Evolutionary conservation across 352 stramenopile genomes (phyloP).

Genomic region (Phytophthora sp.): DNA sequence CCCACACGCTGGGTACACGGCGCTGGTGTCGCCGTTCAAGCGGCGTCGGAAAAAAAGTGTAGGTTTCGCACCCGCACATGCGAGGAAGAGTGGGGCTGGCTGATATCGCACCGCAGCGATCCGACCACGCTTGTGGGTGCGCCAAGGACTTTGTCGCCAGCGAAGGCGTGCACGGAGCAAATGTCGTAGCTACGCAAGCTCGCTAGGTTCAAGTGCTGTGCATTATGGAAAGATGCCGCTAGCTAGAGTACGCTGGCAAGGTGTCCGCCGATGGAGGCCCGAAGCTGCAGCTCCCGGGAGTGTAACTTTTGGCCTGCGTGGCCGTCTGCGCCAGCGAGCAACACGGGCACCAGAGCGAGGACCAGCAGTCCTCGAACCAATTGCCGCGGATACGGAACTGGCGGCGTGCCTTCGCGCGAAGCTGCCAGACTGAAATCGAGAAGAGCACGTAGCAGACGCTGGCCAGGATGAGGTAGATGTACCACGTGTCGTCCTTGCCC

Average conservation of each 20-base stretch:
- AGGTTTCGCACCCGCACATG: no score
- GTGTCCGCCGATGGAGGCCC: conserved; percentile 22
- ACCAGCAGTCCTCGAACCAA: conserved; percentile 30
- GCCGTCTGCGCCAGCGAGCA: conserved; percentile 49
- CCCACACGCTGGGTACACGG: no score
- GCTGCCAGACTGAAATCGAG: conserved; percentile 25
- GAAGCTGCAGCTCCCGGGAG: conserved; percentile 42
- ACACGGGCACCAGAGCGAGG: conserved; percentile 33
- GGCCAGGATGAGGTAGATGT: conserved; percentile 30
- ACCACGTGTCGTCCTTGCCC: conserved; percentile 29
- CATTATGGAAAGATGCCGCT: no score
- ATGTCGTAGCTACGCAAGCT: no score
- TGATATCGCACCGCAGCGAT: no score
- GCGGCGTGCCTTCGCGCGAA: conserved; percentile 13
- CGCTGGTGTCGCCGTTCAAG: no score
- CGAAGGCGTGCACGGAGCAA: no score
- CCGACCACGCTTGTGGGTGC: no score
- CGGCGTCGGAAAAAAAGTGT: no score
- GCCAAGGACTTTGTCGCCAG: no score
- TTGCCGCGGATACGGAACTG: conserved; percentile 22
- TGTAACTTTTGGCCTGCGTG: conserved; percentile 56
- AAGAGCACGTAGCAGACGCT: conserved; percentile 31
- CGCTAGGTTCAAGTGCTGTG: no score
- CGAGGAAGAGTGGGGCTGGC: no score
- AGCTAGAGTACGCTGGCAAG: conserved; percentile 32